phyloP scores from a whole-genome alignment of 192 early-diverging fungal species.

The Coemansia sp. region DNA sequence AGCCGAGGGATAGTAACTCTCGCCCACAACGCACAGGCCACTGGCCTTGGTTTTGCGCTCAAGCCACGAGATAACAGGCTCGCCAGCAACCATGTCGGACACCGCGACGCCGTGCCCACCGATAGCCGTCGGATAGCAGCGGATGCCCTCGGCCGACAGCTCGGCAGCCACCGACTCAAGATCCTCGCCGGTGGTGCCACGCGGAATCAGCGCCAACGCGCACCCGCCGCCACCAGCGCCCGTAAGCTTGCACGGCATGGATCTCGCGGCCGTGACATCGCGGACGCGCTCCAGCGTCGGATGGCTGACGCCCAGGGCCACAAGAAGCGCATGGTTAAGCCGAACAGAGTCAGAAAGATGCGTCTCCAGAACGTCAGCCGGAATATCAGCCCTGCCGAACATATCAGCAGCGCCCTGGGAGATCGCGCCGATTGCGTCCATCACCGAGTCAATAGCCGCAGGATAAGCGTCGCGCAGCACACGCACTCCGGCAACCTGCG shows the following conservation, averaged over 20 bases:
- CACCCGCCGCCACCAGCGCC: constrained; percentile 98
- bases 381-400: constrained; percentile 14
- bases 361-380: constrained; percentile 9
- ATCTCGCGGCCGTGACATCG: constrained; percentile 57
- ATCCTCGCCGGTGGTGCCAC: background rate
- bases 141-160: constrained; percentile 61
- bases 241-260: constrained; percentile 83
- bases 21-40: background rate
- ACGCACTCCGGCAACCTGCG: constrained; percentile 77
- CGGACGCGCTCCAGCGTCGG: constrained; percentile 75
- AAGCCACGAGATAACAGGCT: constrained; percentile 27
- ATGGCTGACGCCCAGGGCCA: constrained; percentile 80
- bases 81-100: constrained; percentile 10
- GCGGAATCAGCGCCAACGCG: constrained; percentile 71
- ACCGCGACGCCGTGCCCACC: constrained; percentile 64
- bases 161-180: constrained; percentile 50
- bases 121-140: constrained; percentile 69
- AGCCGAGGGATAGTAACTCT: background rate
- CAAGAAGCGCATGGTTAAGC: constrained; percentile 80
- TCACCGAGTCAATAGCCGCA: constrained; percentile 58
- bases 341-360: constrained; percentile 61
- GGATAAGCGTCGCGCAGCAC: constrained; percentile 56
- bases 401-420: constrained; percentile 35
- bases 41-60: constrained; percentile 4
- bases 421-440: constrained; percentile 69